A percentile compares a stretch with the other conserved stretches of the same genome.
Conservation (phyloP, 768 basidiomycete genomes). For the Favolaschia claudopus region DNA sequence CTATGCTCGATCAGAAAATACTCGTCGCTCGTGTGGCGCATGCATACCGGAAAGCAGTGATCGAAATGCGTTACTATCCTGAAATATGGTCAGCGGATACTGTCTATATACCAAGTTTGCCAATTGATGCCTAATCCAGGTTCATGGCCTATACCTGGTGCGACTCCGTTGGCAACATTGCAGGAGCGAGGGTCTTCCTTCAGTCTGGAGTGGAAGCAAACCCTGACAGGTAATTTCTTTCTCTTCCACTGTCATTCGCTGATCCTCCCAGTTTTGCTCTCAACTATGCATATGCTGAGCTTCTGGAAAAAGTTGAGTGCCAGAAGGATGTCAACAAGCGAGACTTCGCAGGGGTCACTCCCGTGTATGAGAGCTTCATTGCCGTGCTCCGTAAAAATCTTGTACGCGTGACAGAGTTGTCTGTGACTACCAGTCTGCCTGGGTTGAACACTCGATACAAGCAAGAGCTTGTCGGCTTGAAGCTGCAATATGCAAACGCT, state of each 20-base stretch:
- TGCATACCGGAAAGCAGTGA: slow-evolving; percentile 88
- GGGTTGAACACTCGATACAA: neutral
- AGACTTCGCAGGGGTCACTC: slow-evolving; percentile 72
- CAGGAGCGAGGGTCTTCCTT: slow-evolving; percentile 83
- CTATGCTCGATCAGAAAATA: slow-evolving; percentile 84
- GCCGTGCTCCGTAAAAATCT: slow-evolving; percentile 68
- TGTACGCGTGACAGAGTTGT: slow-evolving; percentile 62
- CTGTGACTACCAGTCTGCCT: neutral
- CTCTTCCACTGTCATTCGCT: slow-evolving; percentile 72
- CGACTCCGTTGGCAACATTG: slow-evolving; percentile 73
- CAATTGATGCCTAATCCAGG: slow-evolving; percentile 66
- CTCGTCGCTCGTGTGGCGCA: slow-evolving; percentile 77
- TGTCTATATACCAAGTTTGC: slow-evolving; percentile 4
- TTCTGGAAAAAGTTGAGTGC: slow-evolving; percentile 54
- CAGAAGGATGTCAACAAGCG: slow-evolving; percentile 60
- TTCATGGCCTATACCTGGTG: slow-evolving; percentile 92
- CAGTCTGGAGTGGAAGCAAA: slow-evolving; percentile 90
- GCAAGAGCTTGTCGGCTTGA: slow-evolving; percentile 60
- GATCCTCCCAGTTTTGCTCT: too few species aligned
- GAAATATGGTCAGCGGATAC: slow-evolving; percentile 67
- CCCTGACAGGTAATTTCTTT: slow-evolving; percentile 64
- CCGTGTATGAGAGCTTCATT: slow-evolving; percentile 77
- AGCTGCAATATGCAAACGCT: slow-evolving; percentile 78
- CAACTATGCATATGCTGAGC: slow-evolving; percentile 87
- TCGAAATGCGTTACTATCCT: slow-evolving; percentile 92